A percentile compares a stretch with the other conserved stretches of the same genome.
These are phyloP conservation scores for Cutaneotrichosporon daszewskae DNA, from an alignment of 1,284 basidiomycete species.

Conservation along the genomic window DNA sequence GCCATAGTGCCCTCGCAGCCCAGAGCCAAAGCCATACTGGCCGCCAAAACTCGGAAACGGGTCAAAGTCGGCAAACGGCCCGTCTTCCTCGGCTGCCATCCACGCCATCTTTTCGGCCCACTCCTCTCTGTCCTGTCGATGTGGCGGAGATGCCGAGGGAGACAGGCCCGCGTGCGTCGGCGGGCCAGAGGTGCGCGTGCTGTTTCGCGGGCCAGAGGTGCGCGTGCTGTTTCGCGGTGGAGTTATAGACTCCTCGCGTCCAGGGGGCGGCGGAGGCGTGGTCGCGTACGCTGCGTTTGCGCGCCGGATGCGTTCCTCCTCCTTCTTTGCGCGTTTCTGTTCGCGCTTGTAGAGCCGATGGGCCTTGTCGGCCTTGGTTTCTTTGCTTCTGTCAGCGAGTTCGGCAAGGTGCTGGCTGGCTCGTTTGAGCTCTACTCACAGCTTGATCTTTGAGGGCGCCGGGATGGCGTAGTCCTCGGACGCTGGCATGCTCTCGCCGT, in stretches of 20 bases:
- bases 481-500: too few species aligned
- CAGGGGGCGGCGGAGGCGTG: conserved; percentile 8
- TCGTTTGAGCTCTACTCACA: too few species aligned
- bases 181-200: too few species aligned
- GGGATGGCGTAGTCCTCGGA: background rate
- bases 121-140: conserved; percentile 19
- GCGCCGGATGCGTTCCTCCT: conserved; percentile 23
- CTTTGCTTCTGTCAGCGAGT: conserved; percentile 24
- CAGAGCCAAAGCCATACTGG: too few species aligned
- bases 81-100: conserved; percentile 10
- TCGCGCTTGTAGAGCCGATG: conserved; percentile 26
- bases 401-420: background rate
- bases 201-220: background rate
- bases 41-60: too few species aligned
- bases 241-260: conserved; percentile 23
- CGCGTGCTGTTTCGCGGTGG: conserved; percentile 19
- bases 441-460: background rate
- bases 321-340: conserved; percentile 16
- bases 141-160: too few species aligned
- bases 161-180: too few species aligned
- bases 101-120: conserved; percentile 23
- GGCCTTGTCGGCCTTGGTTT: conserved; percentile 29
- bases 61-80: too few species aligned
- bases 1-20: background rate
- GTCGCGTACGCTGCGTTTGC: conserved; percentile 22